Conservation (phyloP, 306 rosid genomes). For the Vigna unguiculata region DNA sequence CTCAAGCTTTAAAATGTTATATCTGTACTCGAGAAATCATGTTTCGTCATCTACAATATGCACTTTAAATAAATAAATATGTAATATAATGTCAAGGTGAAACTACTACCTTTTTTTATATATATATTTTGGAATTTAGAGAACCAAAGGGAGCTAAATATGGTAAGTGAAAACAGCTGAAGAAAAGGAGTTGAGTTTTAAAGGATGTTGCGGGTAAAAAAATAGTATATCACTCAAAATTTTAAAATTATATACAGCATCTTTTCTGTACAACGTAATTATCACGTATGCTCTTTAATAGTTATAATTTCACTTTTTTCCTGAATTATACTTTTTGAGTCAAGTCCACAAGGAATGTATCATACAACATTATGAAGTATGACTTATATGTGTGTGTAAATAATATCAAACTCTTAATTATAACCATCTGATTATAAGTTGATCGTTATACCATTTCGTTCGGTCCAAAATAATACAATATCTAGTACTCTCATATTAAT, state of each 20-base stretch:
- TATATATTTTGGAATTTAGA: neutral
- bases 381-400: too few relatives aligned
- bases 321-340: neutral
- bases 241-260: neutral
- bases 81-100: neutral
- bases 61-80: neutral
- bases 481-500: too few relatives aligned
- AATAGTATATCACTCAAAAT: neutral
- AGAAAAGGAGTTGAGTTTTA: neutral
- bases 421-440: neutral
- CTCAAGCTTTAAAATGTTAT: neutral
- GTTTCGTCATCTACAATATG: neutral
- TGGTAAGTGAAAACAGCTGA: neutral
- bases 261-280: neutral
- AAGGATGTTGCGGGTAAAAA: neutral
- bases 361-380: neutral
- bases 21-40: neutral
- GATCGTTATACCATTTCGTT: neutral
- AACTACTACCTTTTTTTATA: neutral
- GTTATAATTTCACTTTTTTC: neutral
- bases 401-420: neutral
- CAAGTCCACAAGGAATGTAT: neutral
- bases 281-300: neutral
- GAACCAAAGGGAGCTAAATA: neutral
- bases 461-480: too few relatives aligned